These are phyloP conservation scores for Chalciporus chontae DNA, from an alignment of 768 basidiomycete genomes.

Conservation along the genomic window DNA sequence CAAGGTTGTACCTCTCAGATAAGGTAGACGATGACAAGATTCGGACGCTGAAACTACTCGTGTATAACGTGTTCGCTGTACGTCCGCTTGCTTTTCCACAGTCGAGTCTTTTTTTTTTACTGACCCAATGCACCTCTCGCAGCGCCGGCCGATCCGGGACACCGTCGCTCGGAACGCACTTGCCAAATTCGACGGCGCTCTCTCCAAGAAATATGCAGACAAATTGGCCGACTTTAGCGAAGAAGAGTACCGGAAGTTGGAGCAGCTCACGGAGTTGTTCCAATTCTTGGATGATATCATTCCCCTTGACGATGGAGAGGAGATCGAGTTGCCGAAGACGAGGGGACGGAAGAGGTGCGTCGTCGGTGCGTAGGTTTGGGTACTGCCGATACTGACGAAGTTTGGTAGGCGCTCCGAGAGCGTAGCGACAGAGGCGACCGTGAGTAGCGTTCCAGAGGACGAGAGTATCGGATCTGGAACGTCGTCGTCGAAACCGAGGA, in stretches of 20 bases:
- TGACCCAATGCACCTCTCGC: neutral
- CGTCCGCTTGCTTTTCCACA: neutral
- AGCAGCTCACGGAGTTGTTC: constrained; percentile 61
- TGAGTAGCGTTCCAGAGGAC: constrained; percentile 38
- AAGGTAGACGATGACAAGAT: constrained; percentile 67
- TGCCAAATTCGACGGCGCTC: constrained; percentile 58
- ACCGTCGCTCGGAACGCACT: constrained; percentile 64
- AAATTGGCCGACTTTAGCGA: constrained; percentile 71
- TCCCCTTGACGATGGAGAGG: constrained; percentile 62
- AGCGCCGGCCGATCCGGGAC: constrained; percentile 63
- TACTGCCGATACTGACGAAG: neutral
- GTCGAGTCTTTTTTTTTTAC: no score
- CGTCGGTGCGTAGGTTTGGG: neutral
- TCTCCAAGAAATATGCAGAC: constrained; percentile 70
- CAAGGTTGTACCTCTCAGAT: constrained; percentile 65
- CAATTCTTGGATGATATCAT: constrained; percentile 70
- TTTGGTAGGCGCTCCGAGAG: constrained; percentile 57
- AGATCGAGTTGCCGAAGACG: constrained; percentile 37
- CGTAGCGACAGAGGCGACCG: constrained; percentile 42
- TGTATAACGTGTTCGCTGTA: constrained; percentile 38
- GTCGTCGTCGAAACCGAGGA: constrained; percentile 17
- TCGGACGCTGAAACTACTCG: constrained; percentile 55
- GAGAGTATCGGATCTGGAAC: constrained; percentile 32
- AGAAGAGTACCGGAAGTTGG: constrained; percentile 63
- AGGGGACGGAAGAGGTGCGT: constrained; percentile 51